Conservation (phyloP, 495 filamentous ascomycete species). For the Cercophora scortea region DNA sequence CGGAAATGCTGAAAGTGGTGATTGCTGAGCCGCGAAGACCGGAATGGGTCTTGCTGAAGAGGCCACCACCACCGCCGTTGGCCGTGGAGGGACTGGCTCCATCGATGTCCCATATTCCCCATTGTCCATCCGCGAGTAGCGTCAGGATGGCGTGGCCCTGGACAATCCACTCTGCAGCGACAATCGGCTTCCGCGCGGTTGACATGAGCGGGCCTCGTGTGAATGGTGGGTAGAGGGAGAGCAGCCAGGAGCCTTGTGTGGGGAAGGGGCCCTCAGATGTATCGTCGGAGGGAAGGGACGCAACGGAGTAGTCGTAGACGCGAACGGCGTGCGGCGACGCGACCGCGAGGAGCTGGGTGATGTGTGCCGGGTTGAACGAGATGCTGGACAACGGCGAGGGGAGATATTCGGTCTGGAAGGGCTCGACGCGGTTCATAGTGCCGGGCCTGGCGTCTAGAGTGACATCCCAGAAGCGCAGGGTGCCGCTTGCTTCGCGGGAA, state of each 20-base stretch:
- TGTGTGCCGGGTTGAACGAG: slow-evolving; percentile 61
- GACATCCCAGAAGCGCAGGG: slow-evolving; percentile 40
- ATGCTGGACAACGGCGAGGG: slow-evolving; percentile 57
- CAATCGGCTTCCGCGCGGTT: slow-evolving; percentile 59
- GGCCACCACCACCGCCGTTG: slow-evolving; percentile 29
- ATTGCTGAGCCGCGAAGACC: slow-evolving; percentile 58
- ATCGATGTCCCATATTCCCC: slow-evolving; percentile 89
- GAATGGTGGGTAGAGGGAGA: slow-evolving; percentile 65
- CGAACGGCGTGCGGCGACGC: slow-evolving; percentile 62
- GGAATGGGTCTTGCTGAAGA: slow-evolving; percentile 49
- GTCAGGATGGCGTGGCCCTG: slow-evolving; percentile 68
- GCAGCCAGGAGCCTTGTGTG: slow-evolving; percentile 53
- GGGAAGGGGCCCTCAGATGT: slow-evolving; percentile 41
- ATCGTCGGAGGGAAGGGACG: slow-evolving; percentile 38
- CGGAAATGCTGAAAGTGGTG: slow-evolving; percentile 60
- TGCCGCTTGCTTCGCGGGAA: slow-evolving; percentile 60
- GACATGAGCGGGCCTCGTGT: slow-evolving; percentile 33
- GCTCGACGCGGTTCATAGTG: slow-evolving; percentile 36
- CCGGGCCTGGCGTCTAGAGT: slow-evolving; percentile 30
- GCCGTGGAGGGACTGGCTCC: slow-evolving; percentile 43
- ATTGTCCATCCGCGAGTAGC: slow-evolving; percentile 77
- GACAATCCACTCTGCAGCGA: slow-evolving; percentile 80
- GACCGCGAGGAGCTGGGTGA: slow-evolving; percentile 58
- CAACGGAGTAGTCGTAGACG: slow-evolving; percentile 46
- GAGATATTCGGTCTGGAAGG: slow-evolving; percentile 57